Evolutionary conservation across 345 rosid species (phyloP).

Genomic region (Moricandia moricandioides): DNA sequence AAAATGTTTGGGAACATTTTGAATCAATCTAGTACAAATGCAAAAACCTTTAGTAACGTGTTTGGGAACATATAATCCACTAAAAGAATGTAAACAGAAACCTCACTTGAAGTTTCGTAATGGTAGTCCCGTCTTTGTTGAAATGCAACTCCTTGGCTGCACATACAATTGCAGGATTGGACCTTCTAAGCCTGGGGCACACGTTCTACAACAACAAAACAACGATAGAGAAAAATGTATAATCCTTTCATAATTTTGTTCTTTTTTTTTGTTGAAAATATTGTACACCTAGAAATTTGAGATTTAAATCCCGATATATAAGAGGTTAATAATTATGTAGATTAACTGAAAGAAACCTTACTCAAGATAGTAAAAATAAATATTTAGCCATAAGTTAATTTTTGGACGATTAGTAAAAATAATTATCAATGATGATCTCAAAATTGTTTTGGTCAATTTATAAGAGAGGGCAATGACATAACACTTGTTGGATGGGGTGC

Average conservation of each 20-base stretch:
- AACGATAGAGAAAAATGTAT: neutral
- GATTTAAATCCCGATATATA: too few species aligned
- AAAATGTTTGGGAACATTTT: too few species aligned
- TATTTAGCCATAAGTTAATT: too few species aligned
- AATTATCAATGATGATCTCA: too few species aligned
- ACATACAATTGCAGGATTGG: constrained; percentile 53
- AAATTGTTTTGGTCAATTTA: constrained; percentile 43
- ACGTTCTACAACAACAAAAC: constrained; percentile 25
- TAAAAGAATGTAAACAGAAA: neutral
- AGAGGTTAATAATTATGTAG: too few species aligned
- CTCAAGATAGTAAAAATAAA: too few species aligned
- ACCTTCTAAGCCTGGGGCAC: constrained; percentile 43
- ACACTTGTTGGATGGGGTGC: constrained; percentile 97
- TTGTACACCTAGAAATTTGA: too few species aligned
- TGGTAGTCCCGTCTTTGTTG: constrained; percentile 90
- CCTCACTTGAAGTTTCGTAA: constrained; percentile 89
- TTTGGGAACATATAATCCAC: too few species aligned
- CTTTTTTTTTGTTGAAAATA: too few species aligned
- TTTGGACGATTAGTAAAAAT: too few species aligned
- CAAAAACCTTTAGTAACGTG: too few species aligned
- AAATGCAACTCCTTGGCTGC: constrained; percentile 96
- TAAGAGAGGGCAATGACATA: constrained; percentile 79
- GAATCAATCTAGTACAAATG: constrained; percentile 59
- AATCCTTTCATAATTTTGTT: constrained; percentile 17
- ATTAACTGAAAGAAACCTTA: too few species aligned